Base-by-base conservation (phyloP, 345 rosid genomes). In the Sonneratia caseolaris region DNA sequence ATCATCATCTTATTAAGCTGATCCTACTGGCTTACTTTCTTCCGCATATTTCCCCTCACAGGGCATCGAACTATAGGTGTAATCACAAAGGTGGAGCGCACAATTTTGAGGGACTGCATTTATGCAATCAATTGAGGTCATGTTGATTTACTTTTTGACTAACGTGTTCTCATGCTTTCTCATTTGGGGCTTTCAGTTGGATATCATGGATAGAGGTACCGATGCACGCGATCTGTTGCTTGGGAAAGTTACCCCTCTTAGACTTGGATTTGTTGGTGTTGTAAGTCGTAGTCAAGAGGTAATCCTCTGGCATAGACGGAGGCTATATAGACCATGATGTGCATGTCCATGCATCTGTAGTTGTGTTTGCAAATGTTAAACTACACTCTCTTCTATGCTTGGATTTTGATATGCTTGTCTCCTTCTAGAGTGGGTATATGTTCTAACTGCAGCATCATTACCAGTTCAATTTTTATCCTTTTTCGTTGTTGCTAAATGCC, bases 201-300 rank as follows among this genome's bases (percentile, higher is more conserved):
- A 94, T 80, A 91, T 94, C 69, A 94, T 94, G 98, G 98, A 94
- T 82, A 86, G 98, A 88, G 98, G 98, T 79, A 94, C 98, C 68
- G 95, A 91, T 80, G 97, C 97, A 48, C 89, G 97, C 35, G 91
- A 94, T 75, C 69, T 87, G 71, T 78, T 94, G 76, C 97, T 91
- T 64, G 98, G 98, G 40, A 94, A 91, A 88, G 92, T 86, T 66
- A 84, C 91, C 72, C 96, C 97, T 12, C 87, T 94, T 75, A 85
- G 91, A 61, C 96, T 94, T 75, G 98, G 98, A 75, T 94, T 91
- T n/a, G 84, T 94, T 49, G 98, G 97, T 51, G 95, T 94, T 40
- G 97, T 94, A 47, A 91, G 91, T 83, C 94, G 97, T 38, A 81
- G 98, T 82, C 98, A 91, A 77, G 97, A 94, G 97, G 97, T 94